phyloP scores from a whole-genome alignment of 805 yeast species.

The Yamadazyma tumulicola region DNA sequence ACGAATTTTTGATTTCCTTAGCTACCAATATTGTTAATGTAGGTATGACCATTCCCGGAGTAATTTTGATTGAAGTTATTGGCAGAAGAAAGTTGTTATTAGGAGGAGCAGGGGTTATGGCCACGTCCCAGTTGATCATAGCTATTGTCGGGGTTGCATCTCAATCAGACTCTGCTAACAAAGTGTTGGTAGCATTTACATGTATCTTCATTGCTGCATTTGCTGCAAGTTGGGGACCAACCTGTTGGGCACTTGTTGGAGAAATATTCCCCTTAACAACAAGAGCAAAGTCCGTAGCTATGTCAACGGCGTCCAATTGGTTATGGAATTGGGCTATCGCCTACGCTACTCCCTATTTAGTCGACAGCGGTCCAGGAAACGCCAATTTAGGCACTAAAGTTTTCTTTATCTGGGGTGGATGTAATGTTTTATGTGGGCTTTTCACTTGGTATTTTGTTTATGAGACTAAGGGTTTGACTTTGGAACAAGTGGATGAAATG shows the following conservation, averaged over 20 bases:
- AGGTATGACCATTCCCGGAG: slow-evolving; percentile 38
- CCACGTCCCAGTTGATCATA: slow-evolving; percentile 50
- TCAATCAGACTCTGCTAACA: slow-evolving; percentile 27
- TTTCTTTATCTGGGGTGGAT: slow-evolving; percentile 43
- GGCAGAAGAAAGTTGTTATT: slow-evolving; percentile 67
- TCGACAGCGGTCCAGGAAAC: slow-evolving; percentile 36
- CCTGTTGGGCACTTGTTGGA: slow-evolving; percentile 37
- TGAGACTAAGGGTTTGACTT: slow-evolving; percentile 40
- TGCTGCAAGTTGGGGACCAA: slow-evolving; percentile 43
- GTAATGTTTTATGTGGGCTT: slow-evolving; percentile 29
- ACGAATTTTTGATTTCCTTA: slow-evolving; percentile 44
- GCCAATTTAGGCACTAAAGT: slow-evolving; percentile 39
- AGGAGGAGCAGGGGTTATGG: slow-evolving; percentile 62
- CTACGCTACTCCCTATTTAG: slow-evolving; percentile 41
- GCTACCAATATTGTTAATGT: slow-evolving; percentile 41
- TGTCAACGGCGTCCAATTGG: slow-evolving; percentile 41
- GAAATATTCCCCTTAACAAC: slow-evolving; percentile 36
- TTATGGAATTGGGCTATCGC: slow-evolving; percentile 42
- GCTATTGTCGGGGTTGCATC: slow-evolving; percentile 43
- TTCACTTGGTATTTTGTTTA: slow-evolving; percentile 33
- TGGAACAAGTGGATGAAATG: slow-evolving; percentile 41
- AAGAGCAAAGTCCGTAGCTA: slow-evolving; percentile 37
- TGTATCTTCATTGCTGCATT: slow-evolving; percentile 39
- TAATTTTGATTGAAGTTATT: slow-evolving; percentile 27
- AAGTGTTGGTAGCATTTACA: slow-evolving; percentile 32